A percentile compares a stretch with the other conserved stretches of the same genome.
These are phyloP conservation scores for Curvularia spicifera DNA, from an alignment of 2,329 filamentous ascomycete species.

Conservation along the genomic window DNA sequence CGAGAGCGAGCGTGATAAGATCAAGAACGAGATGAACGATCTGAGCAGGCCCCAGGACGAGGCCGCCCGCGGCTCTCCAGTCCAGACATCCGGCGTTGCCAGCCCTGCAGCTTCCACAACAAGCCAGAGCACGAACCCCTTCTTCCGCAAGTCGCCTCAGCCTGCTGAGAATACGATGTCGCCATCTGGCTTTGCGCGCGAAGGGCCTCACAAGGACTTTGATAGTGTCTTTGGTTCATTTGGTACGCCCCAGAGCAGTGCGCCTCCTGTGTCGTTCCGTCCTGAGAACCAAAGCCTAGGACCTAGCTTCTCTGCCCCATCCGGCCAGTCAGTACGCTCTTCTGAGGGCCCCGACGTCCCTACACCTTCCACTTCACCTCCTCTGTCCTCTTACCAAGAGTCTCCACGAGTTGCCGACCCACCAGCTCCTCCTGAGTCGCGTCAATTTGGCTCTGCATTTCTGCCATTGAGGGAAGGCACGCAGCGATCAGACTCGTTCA, in stretches of 20 bases:
- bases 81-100: constrained; percentile 58
- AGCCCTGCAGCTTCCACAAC: constrained; percentile 70
- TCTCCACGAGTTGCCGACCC: constrained; percentile 64
- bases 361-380: constrained; percentile 69
- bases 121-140: constrained; percentile 86
- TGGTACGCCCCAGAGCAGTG: constrained; percentile 52
- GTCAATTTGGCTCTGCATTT: constrained; percentile 78
- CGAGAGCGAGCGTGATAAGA: constrained; percentile 85
- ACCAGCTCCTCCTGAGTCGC: constrained; percentile 72
- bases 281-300: constrained; percentile 53
- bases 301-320: constrained; percentile 50
- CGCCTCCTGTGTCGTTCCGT: constrained; percentile 68
- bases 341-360: constrained; percentile 58
- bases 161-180: constrained; percentile 59
- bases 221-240: constrained; percentile 85
- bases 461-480: constrained; percentile 69
- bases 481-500: constrained; percentile 68
- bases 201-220: constrained; percentile 61
- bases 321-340: constrained; percentile 53
- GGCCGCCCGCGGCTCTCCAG: constrained; percentile 39
- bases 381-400: constrained; percentile 60
- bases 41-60: constrained; percentile 69
- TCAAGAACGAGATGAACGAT: constrained; percentile 78
- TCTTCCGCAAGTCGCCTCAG: constrained; percentile 74
- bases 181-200: constrained; percentile 55